Evolutionary conservation across 768 basidiomycete genomes (phyloP).

Genomic region (Tylopilus rubrobrunneus): DNA sequence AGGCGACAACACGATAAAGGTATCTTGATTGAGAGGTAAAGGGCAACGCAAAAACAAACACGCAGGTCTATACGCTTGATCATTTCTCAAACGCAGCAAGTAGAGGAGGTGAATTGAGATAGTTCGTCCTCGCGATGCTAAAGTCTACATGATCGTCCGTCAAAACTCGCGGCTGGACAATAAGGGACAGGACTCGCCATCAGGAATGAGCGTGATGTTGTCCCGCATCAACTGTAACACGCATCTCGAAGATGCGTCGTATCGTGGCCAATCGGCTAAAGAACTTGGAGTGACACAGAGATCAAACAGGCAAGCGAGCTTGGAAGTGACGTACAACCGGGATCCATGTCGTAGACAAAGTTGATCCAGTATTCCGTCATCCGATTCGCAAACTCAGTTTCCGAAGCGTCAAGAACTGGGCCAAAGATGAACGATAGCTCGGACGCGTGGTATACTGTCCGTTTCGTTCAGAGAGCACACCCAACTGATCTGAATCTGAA

Average conservation of each 20-base stretch:
- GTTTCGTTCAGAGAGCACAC: not conserved
- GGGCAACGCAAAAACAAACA: too few relatives aligned
- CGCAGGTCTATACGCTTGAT: not conserved
- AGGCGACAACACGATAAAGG: too few relatives aligned
- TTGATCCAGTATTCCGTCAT: slow-evolving; percentile 53
- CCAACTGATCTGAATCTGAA: not conserved
- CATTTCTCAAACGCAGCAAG: slow-evolving; percentile 18
- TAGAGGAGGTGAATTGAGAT: slow-evolving; percentile 12
- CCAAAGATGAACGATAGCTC: slow-evolving; percentile 29
- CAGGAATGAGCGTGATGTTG: too few relatives aligned
- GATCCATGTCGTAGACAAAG: slow-evolving; percentile 52
- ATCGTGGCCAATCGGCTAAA: too few relatives aligned
- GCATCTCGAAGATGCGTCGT: too few relatives aligned
- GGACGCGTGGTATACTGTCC: slow-evolving; percentile 15
- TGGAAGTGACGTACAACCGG: slow-evolving; percentile 42
- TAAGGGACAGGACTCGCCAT: too few relatives aligned
- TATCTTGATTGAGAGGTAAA: too few relatives aligned
- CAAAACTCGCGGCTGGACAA: too few relatives aligned
- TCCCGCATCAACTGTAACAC: too few relatives aligned
- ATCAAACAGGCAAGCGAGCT: too few relatives aligned
- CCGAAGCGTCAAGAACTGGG: slow-evolving; percentile 36
- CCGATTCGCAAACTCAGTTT: slow-evolving; percentile 40
- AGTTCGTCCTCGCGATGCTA: slow-evolving; percentile 8
- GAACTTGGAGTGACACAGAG: too few relatives aligned
- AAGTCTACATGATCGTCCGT: too few relatives aligned